Evolutionary conservation across 208 protist genomes (phyloP), one percentile per base, ranked within the genome.

Genomic region (Jaenimonas drosophilae): DNA sequence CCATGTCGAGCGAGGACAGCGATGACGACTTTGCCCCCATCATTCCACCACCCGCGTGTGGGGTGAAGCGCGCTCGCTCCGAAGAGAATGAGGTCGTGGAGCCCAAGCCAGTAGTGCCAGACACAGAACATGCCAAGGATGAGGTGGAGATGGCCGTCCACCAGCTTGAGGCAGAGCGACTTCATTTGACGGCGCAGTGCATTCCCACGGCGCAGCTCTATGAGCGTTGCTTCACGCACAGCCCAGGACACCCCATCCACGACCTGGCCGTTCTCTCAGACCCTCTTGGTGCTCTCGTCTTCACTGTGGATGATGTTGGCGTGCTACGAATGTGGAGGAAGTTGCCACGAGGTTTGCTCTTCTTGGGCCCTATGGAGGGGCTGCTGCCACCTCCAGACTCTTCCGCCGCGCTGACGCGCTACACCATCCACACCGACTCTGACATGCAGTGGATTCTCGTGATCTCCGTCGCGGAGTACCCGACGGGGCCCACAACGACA

Each of bases 171-270:
- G 31, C 27, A 41, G n/a, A n/a, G 27, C 9, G 11, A 29, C 42
- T 4, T 29, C 43, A 21, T 70, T 56, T 49, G 43, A 57, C 4
- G 29, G 42, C 2, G 63, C 57, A 19, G 42, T 24, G 7, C 47
- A 49, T 78, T 25, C 74, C 74, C 9, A 33, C 17, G 16, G 50
- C 70, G 5, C 31, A 48, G 0, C 60, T 88, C 9, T 84, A 84
- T 46, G 72, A 88, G 34, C 66, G 68, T 32, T 78, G 79, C 33
- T 88, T 74, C 44, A 47, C 47, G n/a, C 79, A 81, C 60, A 72
- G 52, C 2, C 48, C 49, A 4, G 37, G 57, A n/a, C n/a, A n/a
- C 7, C 50, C 14, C 28, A 34, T 87, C 17, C 57, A 72, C 16
- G 77, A 81, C 47, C 43, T 78, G 25, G 63, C 43, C 29, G 46